A percentile compares a stretch with the other conserved stretches of the same genome.
These are phyloP conservation scores for Boechera stricta DNA, from an alignment of 345 rosid genomes.

Conservation along the genomic window DNA sequence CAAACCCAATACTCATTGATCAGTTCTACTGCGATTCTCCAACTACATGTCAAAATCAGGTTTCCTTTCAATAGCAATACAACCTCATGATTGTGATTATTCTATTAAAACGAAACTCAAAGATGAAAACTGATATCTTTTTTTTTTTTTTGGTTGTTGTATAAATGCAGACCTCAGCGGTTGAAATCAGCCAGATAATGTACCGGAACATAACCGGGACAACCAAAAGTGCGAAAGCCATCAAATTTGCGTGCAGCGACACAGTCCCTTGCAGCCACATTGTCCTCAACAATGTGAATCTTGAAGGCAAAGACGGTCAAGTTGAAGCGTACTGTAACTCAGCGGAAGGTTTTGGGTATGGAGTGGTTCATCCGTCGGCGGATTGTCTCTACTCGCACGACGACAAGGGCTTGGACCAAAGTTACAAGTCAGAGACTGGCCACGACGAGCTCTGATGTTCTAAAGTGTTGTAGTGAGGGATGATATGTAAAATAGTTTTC, in stretches of 20 bases:
- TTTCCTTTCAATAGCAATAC: slow-evolving; percentile 25
- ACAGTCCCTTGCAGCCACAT: slow-evolving; percentile 85
- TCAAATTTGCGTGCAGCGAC: slow-evolving; percentile 95
- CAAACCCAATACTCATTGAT: slow-evolving; percentile 91
- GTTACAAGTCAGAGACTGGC: slow-evolving; percentile 28
- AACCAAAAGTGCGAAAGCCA: slow-evolving; percentile 78
- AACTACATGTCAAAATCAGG: slow-evolving; percentile 80
- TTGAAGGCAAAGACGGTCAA: slow-evolving; percentile 77
- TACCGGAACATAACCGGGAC: slow-evolving; percentile 88
- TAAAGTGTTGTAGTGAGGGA: slow-evolving; percentile 37
- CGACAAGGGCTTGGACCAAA: slow-evolving; percentile 51
- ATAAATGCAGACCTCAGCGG: slow-evolving; percentile 74
- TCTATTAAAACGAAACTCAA: slow-evolving; percentile 12
- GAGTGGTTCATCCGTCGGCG: slow-evolving; percentile 84
- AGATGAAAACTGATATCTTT: slow-evolving; percentile 24
- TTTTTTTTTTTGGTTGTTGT: background rate
- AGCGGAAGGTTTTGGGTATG: slow-evolving; percentile 82
- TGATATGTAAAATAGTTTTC: slow-evolving; percentile 41
- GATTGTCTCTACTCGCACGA: slow-evolving; percentile 87
- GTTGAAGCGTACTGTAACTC: slow-evolving; percentile 95
- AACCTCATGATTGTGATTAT: slow-evolving; percentile 16
- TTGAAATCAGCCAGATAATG: slow-evolving; percentile 84
- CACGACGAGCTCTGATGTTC: slow-evolving; percentile 42
- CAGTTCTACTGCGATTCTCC: slow-evolving; percentile 99
- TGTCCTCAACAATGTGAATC: slow-evolving; percentile 76